These are phyloP conservation scores for Didymella sp. DNA, from an alignment of 2,329 filamentous ascomycete genomes.

Conservation along the genomic window DNA sequence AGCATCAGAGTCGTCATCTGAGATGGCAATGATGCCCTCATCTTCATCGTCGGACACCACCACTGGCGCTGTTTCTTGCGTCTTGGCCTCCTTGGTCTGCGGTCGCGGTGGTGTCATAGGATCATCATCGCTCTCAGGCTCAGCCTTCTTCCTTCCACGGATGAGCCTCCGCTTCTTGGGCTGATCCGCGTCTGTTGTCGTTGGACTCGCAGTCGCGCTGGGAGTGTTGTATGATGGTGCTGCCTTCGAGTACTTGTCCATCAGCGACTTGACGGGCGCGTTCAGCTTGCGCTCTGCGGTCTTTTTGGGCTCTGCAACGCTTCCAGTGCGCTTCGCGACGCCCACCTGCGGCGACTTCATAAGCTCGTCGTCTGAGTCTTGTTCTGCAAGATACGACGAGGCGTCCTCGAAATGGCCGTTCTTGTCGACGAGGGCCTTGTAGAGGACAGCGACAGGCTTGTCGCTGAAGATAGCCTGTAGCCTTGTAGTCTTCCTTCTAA, in stretches of 20 bases:
- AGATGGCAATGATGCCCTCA: slow-evolving; percentile 45
- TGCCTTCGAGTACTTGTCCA: slow-evolving; percentile 59
- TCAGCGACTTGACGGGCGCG: slow-evolving; percentile 62
- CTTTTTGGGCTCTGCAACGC: slow-evolving; percentile 49
- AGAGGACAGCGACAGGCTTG: slow-evolving; percentile 56
- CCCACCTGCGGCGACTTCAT: slow-evolving; percentile 37
- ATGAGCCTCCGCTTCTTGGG: slow-evolving; percentile 55
- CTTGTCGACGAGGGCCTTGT: slow-evolving; percentile 58
- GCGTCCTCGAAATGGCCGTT: slow-evolving; percentile 65
- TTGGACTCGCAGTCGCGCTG: slow-evolving; percentile 22
- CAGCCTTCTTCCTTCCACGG: slow-evolving; percentile 54
- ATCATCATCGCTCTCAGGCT: slow-evolving; percentile 37
- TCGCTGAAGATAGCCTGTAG: slow-evolving; percentile 59
- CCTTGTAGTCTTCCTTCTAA: slow-evolving; percentile 60
- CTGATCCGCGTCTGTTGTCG: slow-evolving; percentile 22
- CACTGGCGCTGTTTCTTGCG: slow-evolving; percentile 20
- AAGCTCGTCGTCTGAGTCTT: slow-evolving; percentile 47
- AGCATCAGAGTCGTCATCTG: slow-evolving; percentile 55
- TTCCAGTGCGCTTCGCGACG: slow-evolving; percentile 24
- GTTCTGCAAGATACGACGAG: slow-evolving; percentile 28
- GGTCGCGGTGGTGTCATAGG: slow-evolving; percentile 27
- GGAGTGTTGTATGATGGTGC: slow-evolving; percentile 28
- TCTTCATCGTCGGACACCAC: slow-evolving; percentile 41
- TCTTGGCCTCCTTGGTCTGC: slow-evolving; percentile 22
- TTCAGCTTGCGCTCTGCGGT: slow-evolving; percentile 64